Base-by-base conservation (phyloP, 345 rosid genomes). In the Salix caprea region DNA sequence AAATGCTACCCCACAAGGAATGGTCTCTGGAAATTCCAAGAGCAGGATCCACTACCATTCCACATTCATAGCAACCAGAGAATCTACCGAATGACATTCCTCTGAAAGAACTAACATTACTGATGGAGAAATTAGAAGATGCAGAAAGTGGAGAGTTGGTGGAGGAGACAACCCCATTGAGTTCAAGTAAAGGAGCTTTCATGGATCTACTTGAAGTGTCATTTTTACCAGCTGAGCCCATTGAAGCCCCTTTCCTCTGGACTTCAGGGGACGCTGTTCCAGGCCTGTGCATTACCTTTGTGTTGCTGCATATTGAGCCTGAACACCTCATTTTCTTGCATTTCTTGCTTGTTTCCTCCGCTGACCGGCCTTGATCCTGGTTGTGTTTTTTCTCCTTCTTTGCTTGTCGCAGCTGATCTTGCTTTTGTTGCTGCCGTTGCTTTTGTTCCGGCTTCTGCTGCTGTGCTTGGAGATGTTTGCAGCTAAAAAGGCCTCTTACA, bases 1-100 rank as follows among this genome's bases (percentile, higher is more conserved):
- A 88, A 44, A 89, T 86, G 82, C 84, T 86, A 15, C 82, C 79
- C 34, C 92, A 84, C 56, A 87, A 77, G 23, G 92, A 88, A 77
- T 88, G 89, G 67, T 88, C 90, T 82, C 89, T 85, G 46, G 84
- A 58, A 40, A 85, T 60, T 23, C 88, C 92, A 70, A 88, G 87
- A 80, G 87, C 84, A 71, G 97, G 97, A 72, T 92, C 94, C n/a
- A 90, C 88, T 71, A 89, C 94, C 92, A 88, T 86, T 75, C 91
- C 82, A 77, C 94, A 92, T 81, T 92, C 97, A 67, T 89, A 92
- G 71, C 97, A 92, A 6, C 97, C 92, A 7, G 91, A 88, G 67
- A 92, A 86, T 78, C 91, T 89, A 79, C 97, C 78, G 48, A 91
- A 87, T 6, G 91, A 89, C 88, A 87, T 87, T 80, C 90, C 91